Evolutionary conservation across 2,329 filamentous ascomycete species (phyloP), one percentile per base, ranked within the genome.

Genomic region (Aspergillus neotritici): DNA sequence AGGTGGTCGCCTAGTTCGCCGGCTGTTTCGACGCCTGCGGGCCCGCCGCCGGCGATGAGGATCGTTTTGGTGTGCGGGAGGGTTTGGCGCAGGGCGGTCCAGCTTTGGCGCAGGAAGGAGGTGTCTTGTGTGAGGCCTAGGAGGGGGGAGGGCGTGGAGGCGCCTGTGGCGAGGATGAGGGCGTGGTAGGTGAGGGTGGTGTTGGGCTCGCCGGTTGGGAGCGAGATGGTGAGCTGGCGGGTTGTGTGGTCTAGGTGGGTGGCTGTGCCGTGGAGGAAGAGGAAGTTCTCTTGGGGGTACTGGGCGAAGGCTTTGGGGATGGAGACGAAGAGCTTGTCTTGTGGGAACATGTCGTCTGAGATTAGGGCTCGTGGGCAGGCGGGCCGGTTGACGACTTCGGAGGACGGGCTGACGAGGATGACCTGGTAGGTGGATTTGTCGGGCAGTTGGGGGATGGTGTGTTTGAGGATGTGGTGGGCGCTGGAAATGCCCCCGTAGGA

Each of bases 391-490:
- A 74, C 61, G 11, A 57, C 60, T 40, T 75, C 51, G 0, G 63
- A 54, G 0, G 73, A 69, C 10, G 67, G 38, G 46, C 67, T 73
- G 51, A 76, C 50, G 7, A 78, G 56, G 16, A 71, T 50, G 32
- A 77, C 52, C 31, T 68, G 62, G 50, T 73, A 74, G 0, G 54
- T 44, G 0, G 54, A 40, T 16, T 62, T 59, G n/a, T 62, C 53
- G 1, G 67, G 39, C 1, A 72, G 57, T 25, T 61, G 49, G 1
- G 76, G 73, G 8, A 79, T 36, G 16, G 66, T 65, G 61, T 80
- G 75, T 47, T 73, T 73, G 21, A 77, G 70, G 21, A 77, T 61
- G 50, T 77, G 76, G 50, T 81, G 77, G 1, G 77, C 74, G 4
- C 63, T 67, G 5, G 70, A 72, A 4, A 78, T 43, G 16, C 77